Evolutionary conservation across 306 rosid species (phyloP).

Genomic region (Boehmeria nivea): DNA sequence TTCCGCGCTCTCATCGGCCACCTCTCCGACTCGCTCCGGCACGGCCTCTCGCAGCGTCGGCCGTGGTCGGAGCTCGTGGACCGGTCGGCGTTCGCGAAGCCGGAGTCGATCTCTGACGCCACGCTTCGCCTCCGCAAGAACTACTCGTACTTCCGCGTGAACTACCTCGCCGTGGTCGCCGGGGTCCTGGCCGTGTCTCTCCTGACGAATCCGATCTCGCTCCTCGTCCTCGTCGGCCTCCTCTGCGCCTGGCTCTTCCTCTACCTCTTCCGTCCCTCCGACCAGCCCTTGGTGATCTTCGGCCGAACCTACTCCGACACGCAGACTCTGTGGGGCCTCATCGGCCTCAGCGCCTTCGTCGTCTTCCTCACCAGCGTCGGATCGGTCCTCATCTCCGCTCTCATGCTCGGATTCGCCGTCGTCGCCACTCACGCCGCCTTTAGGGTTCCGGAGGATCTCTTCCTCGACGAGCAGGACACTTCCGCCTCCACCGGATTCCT

Average conservation of each 20-base stretch:
- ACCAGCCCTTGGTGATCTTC: slow-evolving; percentile 75
- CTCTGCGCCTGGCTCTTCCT: slow-evolving; percentile 86
- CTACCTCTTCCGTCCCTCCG: slow-evolving; percentile 89
- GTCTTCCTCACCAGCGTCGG: slow-evolving; percentile 87
- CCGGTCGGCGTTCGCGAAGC: slow-evolving; percentile 67
- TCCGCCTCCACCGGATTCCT: slow-evolving; percentile 52
- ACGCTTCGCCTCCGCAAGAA: slow-evolving; percentile 79
- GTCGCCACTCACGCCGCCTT: slow-evolving; percentile 77
- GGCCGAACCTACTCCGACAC: slow-evolving; percentile 69
- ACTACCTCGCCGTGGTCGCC: slow-evolving; percentile 53
- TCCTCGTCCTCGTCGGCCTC: slow-evolving; percentile 53
- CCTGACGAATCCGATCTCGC: slow-evolving; percentile 63
- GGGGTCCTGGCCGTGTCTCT: slow-evolving; percentile 58
- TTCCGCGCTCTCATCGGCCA: slow-evolving; percentile 53
- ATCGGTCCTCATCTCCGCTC: slow-evolving; percentile 62
- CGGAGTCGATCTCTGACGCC: slow-evolving; percentile 75
- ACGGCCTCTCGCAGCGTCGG: slow-evolving; percentile 77
- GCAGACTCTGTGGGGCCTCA: slow-evolving; percentile 57
- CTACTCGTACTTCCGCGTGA: slow-evolving; percentile 77
- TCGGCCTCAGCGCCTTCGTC: slow-evolving; percentile 45
- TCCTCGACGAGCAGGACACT: slow-evolving; percentile 64
- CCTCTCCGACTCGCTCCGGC: slow-evolving; percentile 50
- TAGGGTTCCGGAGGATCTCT: slow-evolving; percentile 84
- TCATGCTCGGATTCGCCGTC: slow-evolving; percentile 48
- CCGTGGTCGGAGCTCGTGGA: slow-evolving; percentile 79